Percentiles rank a stretch among this genome's conserved stretches.
Conservation (phyloP, 495 filamentous ascomycete genomes). For the Venustampulla echinocandica region DNA sequence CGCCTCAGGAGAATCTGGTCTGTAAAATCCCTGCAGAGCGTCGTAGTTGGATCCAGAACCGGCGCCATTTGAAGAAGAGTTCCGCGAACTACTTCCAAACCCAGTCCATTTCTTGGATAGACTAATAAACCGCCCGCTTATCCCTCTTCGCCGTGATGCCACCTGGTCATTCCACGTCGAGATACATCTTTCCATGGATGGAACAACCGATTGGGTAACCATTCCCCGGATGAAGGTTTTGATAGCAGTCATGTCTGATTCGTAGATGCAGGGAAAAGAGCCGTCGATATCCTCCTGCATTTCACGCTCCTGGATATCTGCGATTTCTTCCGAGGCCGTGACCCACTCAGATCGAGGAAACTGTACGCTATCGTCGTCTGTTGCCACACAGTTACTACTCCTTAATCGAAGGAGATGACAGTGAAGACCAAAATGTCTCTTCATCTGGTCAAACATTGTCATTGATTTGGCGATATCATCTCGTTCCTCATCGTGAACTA, state of each 20-base stretch:
- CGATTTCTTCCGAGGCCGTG: conserved; percentile 76
- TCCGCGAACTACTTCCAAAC: conserved; percentile 51
- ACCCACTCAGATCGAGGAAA: conserved; percentile 80
- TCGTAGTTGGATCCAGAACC: conserved; percentile 66
- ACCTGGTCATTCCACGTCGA: conserved; percentile 96
- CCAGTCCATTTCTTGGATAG: conserved; percentile 77
- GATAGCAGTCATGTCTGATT: conserved; percentile 83
- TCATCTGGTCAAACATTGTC: conserved; percentile 92
- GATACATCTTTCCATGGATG: conserved; percentile 86
- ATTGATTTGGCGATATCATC: conserved; percentile 87
- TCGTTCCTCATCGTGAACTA: conserved; percentile 93
- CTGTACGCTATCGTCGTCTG: conserved; percentile 83
- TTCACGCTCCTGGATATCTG: conserved; percentile 53
- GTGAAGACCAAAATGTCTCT: conserved; percentile 88
- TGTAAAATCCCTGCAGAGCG: conserved; percentile 63
- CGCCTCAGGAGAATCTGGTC: conserved; percentile 75
- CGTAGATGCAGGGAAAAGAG: conserved; percentile 71
- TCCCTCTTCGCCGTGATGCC: conserved; percentile 76
- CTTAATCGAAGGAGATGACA: conserved; percentile 85
- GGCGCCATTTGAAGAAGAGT: conserved; percentile 28
- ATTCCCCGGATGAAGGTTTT: conserved; percentile 84
- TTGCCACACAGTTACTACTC: conserved; percentile 74
- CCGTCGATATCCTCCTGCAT: conserved; percentile 56
- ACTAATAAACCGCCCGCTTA: conserved; percentile 85
- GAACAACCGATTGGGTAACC: conserved; percentile 83